Base-by-base conservation (phyloP, 331 rosid genomes). In the Acacia concinna region DNA sequence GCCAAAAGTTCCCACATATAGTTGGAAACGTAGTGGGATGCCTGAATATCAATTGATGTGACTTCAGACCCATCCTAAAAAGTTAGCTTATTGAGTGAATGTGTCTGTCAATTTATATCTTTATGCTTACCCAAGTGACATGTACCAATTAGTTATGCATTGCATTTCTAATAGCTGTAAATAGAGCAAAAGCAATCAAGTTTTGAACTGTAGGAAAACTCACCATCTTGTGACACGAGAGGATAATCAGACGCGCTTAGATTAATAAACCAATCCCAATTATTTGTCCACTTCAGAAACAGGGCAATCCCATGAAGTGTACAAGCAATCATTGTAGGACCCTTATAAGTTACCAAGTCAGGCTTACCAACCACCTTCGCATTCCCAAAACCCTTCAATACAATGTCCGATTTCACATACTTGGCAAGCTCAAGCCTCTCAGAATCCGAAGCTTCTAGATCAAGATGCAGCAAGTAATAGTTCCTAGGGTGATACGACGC, bases 231-330 rank as follows among this genome's bases (percentile, higher is more conserved):
- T 14, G 74, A 43, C 57, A 69, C 25, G 23, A 69, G 74, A 43
- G 74, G 56, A 69, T 69, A 69, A 69, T 69, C 74, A 43, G 74
- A 69, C 56, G 74, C 74, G 21, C 74, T 69, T 13, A 69, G 74
- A 69, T 69, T 69, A 43, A 69, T 27, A 43, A 69, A 69, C 74
- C 57, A 69, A 43, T 69, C 74, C 74, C 56, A 69, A 27, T 69
- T 14, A 49, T 41, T 27, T 23, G 74, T 49, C 74, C 74, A 69
- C 35, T 43, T 69, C 56, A 69, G 57, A 35, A 69, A 69, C 74
- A 69, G 23, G 6, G 74, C 74, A 27, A 69, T 43, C 21, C 74
- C 74, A 1, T 69, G 74, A 41, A 69, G 74, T 3, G 74, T 69
- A 25, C 56, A 69, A 15, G 74, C 74, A 69, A 69, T 69, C 74